Base-by-base conservation (phyloP, 768 basidiomycete genomes). In the Phlebiopsis gigantea region DNA sequence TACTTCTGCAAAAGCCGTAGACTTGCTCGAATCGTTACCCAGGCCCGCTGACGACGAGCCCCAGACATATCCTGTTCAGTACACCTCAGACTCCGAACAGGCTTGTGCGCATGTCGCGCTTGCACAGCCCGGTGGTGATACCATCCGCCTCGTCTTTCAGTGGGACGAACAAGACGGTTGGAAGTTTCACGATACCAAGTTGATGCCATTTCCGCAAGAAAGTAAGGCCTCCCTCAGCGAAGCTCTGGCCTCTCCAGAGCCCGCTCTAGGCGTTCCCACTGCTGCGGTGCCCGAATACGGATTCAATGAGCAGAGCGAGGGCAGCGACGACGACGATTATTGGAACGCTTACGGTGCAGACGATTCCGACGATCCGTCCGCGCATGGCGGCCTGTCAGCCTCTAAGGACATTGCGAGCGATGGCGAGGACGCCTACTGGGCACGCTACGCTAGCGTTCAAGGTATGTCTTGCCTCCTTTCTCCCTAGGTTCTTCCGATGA, bases 361-460 rank as follows among this genome's bases (percentile, higher is more conserved):
- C 9, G 74, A 73, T 46, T 57, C 63, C 10, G 74, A 72, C 53
- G 55, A 59, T 45, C 52, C 55, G 24, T 62, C 54, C 26, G 61
- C 58, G 43, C 52, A 30, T 43, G 46, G 30, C 49, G 61, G 58
- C 47, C 68, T 67, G 10, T 30, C 42, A 24, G 46, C 63, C 21
- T 61, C 53, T 43, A 72, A 69, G 31, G 68, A 68, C 39, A 60
- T 54, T 46, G 57, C 61, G 25, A 64, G 63, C 24, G 61, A 64
- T 1, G 67, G 66, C 31, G 79, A 81, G 58, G 88, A 88, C 57
- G 85, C 84, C 5, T 90, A 90, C 62, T 90, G 88, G 88, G 86
- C 85, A 24, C 84, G 78, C 59, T 90, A 90, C 67, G 73, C 84
- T 28, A 74, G 76, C 19, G 77, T 89, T 6, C 87, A 90, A 69